phyloP scores from a whole-genome alignment of 768 basidiomycete species.

The Panaeolus cyanescens region DNA sequence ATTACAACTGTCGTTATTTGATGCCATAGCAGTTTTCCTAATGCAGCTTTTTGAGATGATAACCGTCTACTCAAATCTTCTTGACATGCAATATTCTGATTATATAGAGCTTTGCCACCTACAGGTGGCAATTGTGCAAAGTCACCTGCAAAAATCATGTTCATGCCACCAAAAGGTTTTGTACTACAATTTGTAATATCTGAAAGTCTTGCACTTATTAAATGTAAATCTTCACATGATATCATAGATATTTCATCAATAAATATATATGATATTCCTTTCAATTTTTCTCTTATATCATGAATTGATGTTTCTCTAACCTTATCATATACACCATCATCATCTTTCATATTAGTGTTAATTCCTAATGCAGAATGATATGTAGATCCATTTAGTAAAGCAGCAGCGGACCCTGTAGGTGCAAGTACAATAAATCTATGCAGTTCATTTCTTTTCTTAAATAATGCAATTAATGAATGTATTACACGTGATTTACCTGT shows the following conservation, averaged over 20 bases:
- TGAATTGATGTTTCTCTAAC: conserved; percentile 2
- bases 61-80: not conserved
- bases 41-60: conserved; percentile 17
- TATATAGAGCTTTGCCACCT: conserved; percentile 16
- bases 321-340: conserved; percentile 24
- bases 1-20: conserved; percentile 37
- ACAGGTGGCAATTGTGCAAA: conserved; percentile 45
- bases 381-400: conserved; percentile 32
- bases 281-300: conserved; percentile 17
- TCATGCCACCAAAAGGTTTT: conserved; percentile 35
- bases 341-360: no score
- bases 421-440: conserved; percentile 26
- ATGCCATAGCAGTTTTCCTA: conserved; percentile 33
- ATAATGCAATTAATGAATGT: conserved; percentile 20
- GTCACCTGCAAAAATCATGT: conserved; percentile 48
- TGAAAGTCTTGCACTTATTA: conserved; percentile 25
- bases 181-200: conserved; percentile 17
- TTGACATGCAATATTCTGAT: conserved; percentile 5
- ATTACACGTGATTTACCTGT: conserved; percentile 32
- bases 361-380: conserved; percentile 38
- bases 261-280: conserved; percentile 40
- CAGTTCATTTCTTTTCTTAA: conserved; percentile 19
- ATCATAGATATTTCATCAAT: conserved; percentile 49
- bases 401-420: conserved; percentile 34
- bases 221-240: conserved; percentile 29